Base-by-base conservation (phyloP, 2,329 filamentous ascomycete genomes). In the Fusarium incarnatum region DNA sequence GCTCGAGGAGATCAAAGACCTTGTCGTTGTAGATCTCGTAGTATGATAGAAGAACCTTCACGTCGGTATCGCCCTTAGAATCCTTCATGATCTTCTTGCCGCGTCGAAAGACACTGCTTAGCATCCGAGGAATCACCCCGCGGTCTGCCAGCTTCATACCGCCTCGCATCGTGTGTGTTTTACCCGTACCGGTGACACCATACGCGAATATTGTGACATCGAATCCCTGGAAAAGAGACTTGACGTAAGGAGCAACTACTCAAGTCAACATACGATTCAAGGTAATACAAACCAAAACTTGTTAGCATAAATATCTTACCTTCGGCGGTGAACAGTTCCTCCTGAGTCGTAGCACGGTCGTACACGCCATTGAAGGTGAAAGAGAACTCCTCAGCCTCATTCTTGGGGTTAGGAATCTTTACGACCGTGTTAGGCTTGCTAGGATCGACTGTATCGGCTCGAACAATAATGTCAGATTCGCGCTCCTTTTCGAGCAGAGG, bases 1-100 rank as follows among this genome's bases (percentile, higher is more conserved):
- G 85, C 78, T 97, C 93, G 72, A 98, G 93, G 32, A 98, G 84
- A 78, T 98, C 94, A 76, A 91, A 97, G 22, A 97, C 94, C 78
- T 95, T 95, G 83, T 98, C 94, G 79, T 97, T 97, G 82, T 98
- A 98, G 72, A 98, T 97, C 79, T 98, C 94, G 82, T 97, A 97
- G 82, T 98, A 98, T 28, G 93, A 94, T 76, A 98, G 86, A 15
- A 89, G 85, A 18, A 97, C 93, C 11, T 88, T 83, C 23, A 97
- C 92, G 3, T 83, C 85, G 1, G 91, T 94, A 54, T 89, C 83
- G 13, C 90, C 92, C 7, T 86, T 84, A 4, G 90, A 87, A 75
- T 97, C 94, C 80, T 95, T 96, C 70, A 89, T 87, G 20, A 96
- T 90, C 83, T 97, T 97, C 80, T 94, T 92, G 68, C 91, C 91